Conservation (phyloP, 2,329 filamentous ascomycete genomes). For the Amylocarpus encephaloides region DNA sequence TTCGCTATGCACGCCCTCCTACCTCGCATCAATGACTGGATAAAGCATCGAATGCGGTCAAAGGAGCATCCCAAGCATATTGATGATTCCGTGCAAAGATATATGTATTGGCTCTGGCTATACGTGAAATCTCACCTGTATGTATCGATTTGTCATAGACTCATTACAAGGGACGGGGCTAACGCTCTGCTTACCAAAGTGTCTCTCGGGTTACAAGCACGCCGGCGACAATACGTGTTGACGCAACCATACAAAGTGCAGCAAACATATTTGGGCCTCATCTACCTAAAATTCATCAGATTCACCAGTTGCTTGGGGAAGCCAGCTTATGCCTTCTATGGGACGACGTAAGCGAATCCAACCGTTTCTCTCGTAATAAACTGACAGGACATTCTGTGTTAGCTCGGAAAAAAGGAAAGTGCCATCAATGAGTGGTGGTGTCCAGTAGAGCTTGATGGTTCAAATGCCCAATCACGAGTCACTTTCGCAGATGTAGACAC, state of each 20-base stretch:
- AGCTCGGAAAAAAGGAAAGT: not conserved
- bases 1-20: not conserved
- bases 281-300: not conserved
- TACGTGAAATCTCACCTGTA: not conserved
- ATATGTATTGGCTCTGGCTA: not conserved
- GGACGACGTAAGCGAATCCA: not conserved
- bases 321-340: not conserved
- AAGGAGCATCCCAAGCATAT: not conserved
- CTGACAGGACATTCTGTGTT: too few relatives aligned
- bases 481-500: not conserved
- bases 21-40: not conserved
- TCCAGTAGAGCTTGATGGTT: not conserved
- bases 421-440: conserved; percentile 1
- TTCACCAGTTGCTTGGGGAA: not conserved
- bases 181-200: not conserved
- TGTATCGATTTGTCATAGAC: not conserved
- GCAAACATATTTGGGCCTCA: not conserved
- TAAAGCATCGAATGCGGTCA: not conserved
- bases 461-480: not conserved
- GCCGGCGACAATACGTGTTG: not conserved
- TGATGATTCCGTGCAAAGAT: not conserved
- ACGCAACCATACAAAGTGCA: not conserved
- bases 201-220: not conserved
- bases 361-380: too few relatives aligned
- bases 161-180: not conserved